These are phyloP conservation scores for Wickerhamiella kurtzmanii DNA, from an alignment of 805 yeast genomes.

Conservation along the genomic window DNA sequence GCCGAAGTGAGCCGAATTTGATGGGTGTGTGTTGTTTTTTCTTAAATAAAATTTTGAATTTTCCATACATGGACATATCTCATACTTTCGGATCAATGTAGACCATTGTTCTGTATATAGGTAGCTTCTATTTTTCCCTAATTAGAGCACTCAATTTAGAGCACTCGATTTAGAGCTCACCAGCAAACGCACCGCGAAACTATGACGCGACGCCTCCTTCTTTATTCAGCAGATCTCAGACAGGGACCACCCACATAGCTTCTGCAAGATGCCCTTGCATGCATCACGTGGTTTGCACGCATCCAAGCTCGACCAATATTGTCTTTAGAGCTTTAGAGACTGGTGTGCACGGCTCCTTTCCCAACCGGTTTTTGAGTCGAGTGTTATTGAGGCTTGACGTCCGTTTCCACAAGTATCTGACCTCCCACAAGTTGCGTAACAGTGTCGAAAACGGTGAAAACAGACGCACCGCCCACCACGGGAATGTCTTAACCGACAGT, in stretches of 20 bases:
- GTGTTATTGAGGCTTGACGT: neutral
- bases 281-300: neutral
- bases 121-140: too few relatives aligned
- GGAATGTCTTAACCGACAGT: neutral
- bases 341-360: neutral
- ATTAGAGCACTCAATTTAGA: too few relatives aligned
- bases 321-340: neutral
- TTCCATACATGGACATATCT: too few relatives aligned
- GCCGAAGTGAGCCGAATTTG: too few relatives aligned
- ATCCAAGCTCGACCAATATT: neutral
- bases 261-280: too few relatives aligned
- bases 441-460: neutral
- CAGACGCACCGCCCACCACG: neutral
- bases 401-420: neutral
- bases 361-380: neutral
- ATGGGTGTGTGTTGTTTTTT: too few relatives aligned
- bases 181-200: too few relatives aligned
- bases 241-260: too few relatives aligned
- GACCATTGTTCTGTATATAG: too few relatives aligned
- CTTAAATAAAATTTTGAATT: too few relatives aligned
- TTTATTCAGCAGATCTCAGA: neutral
- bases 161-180: neutral
- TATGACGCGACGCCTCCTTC: too few relatives aligned
- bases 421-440: neutral
- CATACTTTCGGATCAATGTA: too few relatives aligned